Percentiles rank a stretch among this genome's conserved stretches.
Evolutionary conservation across 2,329 filamentous ascomycete species (phyloP).

Genomic region (Colletotrichum costaricense): DNA sequence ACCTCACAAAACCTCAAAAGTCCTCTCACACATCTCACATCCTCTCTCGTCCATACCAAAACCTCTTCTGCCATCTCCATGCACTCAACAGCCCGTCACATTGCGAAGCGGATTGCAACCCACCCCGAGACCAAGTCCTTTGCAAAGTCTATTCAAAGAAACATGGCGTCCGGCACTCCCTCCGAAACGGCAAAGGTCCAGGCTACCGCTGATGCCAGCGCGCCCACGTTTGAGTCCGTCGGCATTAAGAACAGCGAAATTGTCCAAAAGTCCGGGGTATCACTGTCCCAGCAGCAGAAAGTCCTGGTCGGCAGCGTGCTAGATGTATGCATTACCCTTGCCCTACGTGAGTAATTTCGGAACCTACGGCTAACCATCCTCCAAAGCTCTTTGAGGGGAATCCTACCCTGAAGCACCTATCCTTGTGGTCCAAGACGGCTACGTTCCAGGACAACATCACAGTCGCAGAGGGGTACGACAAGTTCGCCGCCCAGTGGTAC

Average conservation of each 20-base stretch:
- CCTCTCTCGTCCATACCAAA: background rate
- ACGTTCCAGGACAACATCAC: conserved; percentile 70
- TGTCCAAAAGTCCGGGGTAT: conserved; percentile 61
- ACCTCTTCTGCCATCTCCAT: background rate
- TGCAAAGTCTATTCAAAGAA: conserved; percentile 30
- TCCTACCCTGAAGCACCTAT: conserved; percentile 68
- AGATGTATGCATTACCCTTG: conserved; percentile 53
- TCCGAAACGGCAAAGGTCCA: conserved; percentile 43
- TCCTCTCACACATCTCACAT: no score
- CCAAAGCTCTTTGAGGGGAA: conserved; percentile 67
- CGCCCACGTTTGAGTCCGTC: conserved; percentile 42
- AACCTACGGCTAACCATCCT: background rate
- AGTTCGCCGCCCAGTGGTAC: conserved; percentile 64
- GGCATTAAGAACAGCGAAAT: conserved; percentile 66
- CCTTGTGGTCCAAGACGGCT: conserved; percentile 68
- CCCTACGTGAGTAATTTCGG: no score
- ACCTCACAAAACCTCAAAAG: background rate
- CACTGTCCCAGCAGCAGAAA: conserved; percentile 61
- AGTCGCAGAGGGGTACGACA: conserved; percentile 64
- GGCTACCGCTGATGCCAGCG: conserved; percentile 24
- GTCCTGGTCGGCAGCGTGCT: conserved; percentile 68
- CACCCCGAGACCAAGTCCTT: conserved; percentile 34
- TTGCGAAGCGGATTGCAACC: conserved; percentile 25
- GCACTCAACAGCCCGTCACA: conserved; percentile 23
- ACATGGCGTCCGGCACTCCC: conserved; percentile 43